phyloP scores from a whole-genome alignment of 306 rosid genomes.

The Rosa rugosa region DNA sequence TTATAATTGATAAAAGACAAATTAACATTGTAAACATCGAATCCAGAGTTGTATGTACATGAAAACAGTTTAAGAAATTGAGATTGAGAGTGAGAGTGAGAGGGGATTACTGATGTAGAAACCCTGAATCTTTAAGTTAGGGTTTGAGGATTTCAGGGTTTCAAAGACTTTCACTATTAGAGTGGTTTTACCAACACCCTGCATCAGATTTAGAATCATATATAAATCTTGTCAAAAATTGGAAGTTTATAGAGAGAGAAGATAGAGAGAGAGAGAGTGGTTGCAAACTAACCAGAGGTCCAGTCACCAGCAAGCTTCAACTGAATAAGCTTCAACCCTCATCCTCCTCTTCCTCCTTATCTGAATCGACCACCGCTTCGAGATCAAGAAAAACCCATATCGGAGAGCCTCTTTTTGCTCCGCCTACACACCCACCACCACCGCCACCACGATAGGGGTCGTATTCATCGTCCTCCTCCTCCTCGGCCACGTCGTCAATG shows the following conservation, averaged over 20 bases:
- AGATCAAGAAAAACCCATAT: no score
- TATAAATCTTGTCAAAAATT: neutral
- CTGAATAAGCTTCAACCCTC: no score
- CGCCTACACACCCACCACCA: no score
- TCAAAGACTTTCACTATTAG: constrained; percentile 59
- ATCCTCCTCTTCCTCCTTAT: no score
- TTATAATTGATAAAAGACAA: neutral
- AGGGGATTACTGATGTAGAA: constrained; percentile 70
- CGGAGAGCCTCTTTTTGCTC: no score
- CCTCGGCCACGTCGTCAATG: no score
- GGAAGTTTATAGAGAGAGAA: neutral
- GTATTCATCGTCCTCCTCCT: no score
- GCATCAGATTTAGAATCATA: neutral
- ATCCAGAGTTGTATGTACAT: neutral
- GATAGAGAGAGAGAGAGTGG: neutral
- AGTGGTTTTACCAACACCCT: constrained; percentile 88
- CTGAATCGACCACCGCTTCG: no score
- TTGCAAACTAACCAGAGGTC: constrained; percentile 58
- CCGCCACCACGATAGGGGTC: no score
- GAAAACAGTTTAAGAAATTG: neutral
- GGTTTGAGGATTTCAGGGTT: constrained; percentile 50
- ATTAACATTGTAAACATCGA: neutral
- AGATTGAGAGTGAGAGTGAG: neutral
- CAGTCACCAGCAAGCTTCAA: constrained; percentile 56
- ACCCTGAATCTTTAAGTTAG: constrained; percentile 69